Evolutionary conservation across 805 yeast genomes (phyloP), one percentile per base, ranked within the genome.

Genomic region (Pichia thaimueangensis): DNA sequence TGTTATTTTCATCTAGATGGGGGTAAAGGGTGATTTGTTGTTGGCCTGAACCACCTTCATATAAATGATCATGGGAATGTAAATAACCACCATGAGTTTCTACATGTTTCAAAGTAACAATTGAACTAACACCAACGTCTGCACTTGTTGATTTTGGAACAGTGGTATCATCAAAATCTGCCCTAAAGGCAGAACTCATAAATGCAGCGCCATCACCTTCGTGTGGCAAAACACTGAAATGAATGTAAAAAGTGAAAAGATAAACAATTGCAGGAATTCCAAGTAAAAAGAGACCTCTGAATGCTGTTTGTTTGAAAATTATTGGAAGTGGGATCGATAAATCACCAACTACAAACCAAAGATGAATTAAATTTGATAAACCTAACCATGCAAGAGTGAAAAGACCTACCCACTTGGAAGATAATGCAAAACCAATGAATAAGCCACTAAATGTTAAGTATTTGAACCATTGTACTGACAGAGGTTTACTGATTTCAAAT

Each of bases 321-420:
- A 67, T 63, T 13, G 54, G 58, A 10, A 75, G 46, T 13, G 78
- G 54, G 16, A 78, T 70, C 5, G 71, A 57, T 55, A 85, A 68
- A 65, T 85, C 93, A 57, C 93, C 93, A 53, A 82, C 58, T 45
- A 77, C 59, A 50, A 82, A 73, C 89, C 89, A 82, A 49, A 85
- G 54, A 54, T 80, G 82, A 59, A 73, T 67, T 15, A 73, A 58
- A 55, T 83, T 81, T 45, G 73, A 59, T 2, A 71, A 40, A 40
- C 93, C 94, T 46, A 79, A 73, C 91, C 91, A 85, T 4, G 82
- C 82, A 44, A 85, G 58, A 16, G 94, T 85, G 65, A 84, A 84
- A 30, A 84, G 64, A 48, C 94, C 94, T 35, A 84, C 93, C 93
- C 93, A 84, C 62, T 85, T 85, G 25, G 89, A 77, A 20, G 84